Percentiles rank a stretch among this genome's conserved stretches.
These are phyloP conservation scores for Cardiospermum halicacabum DNA, from an alignment of 345 rosid species.

Conservation along the genomic window DNA sequence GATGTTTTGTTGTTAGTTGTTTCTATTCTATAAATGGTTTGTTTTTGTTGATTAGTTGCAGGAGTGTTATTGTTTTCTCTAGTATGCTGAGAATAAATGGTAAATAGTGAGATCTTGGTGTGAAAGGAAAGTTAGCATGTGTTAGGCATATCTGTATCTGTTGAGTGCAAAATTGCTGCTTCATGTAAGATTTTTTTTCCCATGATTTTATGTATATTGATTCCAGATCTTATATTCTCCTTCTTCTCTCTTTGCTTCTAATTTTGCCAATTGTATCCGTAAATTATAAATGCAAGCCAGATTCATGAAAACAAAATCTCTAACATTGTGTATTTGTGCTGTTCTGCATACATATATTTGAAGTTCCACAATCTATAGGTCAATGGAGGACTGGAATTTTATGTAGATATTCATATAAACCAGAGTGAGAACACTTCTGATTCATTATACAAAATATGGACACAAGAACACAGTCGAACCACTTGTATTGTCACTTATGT, in stretches of 20 bases:
- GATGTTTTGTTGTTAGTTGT: background rate
- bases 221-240: background rate
- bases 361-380: too few relatives aligned
- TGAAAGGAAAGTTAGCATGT: background rate
- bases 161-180: conserved; percentile 7
- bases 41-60: background rate
- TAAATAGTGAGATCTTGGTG: conserved; percentile 2
- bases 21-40: background rate
- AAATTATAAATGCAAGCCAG: background rate
- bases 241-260: background rate
- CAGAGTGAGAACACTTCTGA: too few relatives aligned
- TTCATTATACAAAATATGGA: too few relatives aligned
- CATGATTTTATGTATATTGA: background rate
- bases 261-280: background rate
- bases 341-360: too few relatives aligned
- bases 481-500: too few relatives aligned
- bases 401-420: too few relatives aligned
- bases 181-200: background rate
- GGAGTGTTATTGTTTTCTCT: conserved; percentile 1
- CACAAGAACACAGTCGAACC: too few relatives aligned
- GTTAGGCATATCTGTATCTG: conserved; percentile 3
- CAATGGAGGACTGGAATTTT: too few relatives aligned
- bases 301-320: background rate
- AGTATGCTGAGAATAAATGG: background rate
- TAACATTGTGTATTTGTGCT: too few relatives aligned